phyloP scores from a whole-genome alignment of 805 yeast genomes.

The Saccharomycopsis babjevae region DNA sequence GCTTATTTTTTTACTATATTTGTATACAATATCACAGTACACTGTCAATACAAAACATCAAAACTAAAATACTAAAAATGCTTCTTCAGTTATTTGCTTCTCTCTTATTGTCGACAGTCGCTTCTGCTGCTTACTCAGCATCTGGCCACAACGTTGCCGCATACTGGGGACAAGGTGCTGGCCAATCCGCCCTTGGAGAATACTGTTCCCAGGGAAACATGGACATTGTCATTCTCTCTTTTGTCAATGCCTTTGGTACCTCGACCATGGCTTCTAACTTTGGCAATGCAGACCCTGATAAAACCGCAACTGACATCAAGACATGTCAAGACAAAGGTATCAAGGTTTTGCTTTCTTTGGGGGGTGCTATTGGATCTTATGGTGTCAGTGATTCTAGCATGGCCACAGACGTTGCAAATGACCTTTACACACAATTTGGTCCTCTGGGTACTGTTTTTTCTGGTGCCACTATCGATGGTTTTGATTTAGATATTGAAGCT shows the following conservation, averaged over 20 bases:
- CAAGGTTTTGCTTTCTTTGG: constrained; percentile 59
- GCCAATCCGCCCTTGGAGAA: constrained; percentile 31
- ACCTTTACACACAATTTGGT: constrained; percentile 10
- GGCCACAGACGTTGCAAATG: constrained; percentile 5
- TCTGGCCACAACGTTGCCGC: constrained; percentile 39
- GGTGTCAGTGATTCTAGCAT: constrained; percentile 4
- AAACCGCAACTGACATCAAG: constrained; percentile 48
- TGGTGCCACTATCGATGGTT: constrained; percentile 71
- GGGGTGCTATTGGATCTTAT: constrained; percentile 60
- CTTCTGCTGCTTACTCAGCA: constrained; percentile 1
- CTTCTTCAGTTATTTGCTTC: background rate
- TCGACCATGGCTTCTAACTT: constrained; percentile 28
- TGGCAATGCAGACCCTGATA: constrained; percentile 26
- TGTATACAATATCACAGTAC: background rate
- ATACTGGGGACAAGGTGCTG: constrained; percentile 61
- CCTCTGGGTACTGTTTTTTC: constrained; percentile 31
- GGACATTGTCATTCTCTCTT: constrained; percentile 28
- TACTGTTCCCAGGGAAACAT: constrained; percentile 47
- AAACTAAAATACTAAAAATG: background rate
- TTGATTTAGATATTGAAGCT: constrained; percentile 84
- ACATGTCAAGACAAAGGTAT: constrained; percentile 75
- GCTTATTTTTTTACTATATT: too few species aligned
- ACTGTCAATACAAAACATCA: background rate
- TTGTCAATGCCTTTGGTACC: constrained; percentile 32
- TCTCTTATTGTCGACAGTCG: background rate